Percentiles rank a stretch among this genome's conserved stretches.
Evolutionary conservation across 2,329 filamentous ascomycete species (phyloP).

Genomic region (Trichophyton benhamiae): DNA sequence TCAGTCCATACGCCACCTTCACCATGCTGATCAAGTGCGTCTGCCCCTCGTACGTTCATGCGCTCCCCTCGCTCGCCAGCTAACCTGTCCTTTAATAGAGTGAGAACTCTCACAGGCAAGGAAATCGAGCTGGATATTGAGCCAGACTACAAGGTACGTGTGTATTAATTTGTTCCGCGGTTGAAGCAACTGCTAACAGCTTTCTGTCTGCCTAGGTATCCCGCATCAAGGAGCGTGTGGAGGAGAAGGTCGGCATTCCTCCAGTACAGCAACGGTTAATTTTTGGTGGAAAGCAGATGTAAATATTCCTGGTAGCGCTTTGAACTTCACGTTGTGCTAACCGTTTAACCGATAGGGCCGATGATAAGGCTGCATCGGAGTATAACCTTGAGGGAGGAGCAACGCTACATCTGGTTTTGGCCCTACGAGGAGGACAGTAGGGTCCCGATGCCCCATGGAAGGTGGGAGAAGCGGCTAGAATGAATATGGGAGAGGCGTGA

Average conservation of each 20-base stretch:
- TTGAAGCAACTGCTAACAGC: not conserved
- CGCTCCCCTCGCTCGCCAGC: slow-evolving; percentile 1
- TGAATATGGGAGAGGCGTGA: not conserved
- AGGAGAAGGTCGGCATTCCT: slow-evolving; percentile 97
- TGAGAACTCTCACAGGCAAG: slow-evolving; percentile 94
- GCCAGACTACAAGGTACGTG: slow-evolving; percentile 68
- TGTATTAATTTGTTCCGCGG: not conserved
- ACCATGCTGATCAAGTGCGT: slow-evolving; percentile 43
- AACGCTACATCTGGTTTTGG: slow-evolving; percentile 89
- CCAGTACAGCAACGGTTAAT: slow-evolving; percentile 94
- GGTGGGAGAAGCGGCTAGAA: not conserved
- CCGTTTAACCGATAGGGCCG: slow-evolving; percentile 49
- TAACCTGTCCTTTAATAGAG: slow-evolving; percentile 43
- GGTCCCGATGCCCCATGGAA: not conserved
- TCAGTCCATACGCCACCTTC: slow-evolving; percentile 5
- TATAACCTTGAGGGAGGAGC: slow-evolving; percentile 85
- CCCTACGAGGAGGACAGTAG: slow-evolving; percentile 61
- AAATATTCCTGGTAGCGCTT: slow-evolving; percentile 17
- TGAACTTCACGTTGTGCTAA: not conserved
- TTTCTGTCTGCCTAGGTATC: slow-evolving; percentile 52
- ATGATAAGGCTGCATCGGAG: slow-evolving; percentile 85
- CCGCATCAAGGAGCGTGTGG: slow-evolving; percentile 96
- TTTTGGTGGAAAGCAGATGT: slow-evolving; percentile 98
- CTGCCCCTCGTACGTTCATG: not conserved
- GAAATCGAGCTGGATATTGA: slow-evolving; percentile 98